These are phyloP conservation scores for Stropharia rugosoannulata DNA, from an alignment of 768 basidiomycete genomes.

Conservation along the genomic window DNA sequence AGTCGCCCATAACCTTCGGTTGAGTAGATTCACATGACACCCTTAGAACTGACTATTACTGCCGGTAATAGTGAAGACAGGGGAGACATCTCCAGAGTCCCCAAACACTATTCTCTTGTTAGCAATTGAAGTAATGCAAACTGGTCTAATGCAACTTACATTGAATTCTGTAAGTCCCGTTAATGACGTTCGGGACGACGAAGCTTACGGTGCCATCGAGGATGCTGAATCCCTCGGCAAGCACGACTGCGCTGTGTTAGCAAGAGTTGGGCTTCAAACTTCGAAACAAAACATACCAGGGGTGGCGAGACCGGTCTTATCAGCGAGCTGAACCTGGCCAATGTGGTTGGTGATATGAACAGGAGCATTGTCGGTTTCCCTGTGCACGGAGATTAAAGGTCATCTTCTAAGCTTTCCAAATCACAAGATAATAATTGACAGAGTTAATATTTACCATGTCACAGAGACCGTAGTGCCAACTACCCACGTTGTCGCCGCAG, in stretches of 20 bases:
- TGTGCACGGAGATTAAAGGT: not conserved
- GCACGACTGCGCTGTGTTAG: not conserved
- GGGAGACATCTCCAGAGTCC: not conserved
- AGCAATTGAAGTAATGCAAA: not conserved
- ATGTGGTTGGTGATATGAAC: not conserved
- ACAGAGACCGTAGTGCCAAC: not conserved
- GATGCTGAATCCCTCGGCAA: not conserved
- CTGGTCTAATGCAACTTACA: not conserved
- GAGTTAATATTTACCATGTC: not conserved
- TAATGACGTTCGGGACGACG: not conserved
- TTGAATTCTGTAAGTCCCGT: not conserved
- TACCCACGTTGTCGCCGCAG: not conserved
- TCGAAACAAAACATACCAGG: not conserved
- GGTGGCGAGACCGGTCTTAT: not conserved
- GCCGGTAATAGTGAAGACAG: not conserved
- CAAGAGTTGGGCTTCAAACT: not conserved
- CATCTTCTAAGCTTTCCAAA: not conserved
- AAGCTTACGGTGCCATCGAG: not conserved
- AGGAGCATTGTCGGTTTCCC: constrained; percentile 1
- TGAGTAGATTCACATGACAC: not conserved
- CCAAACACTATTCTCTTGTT: not conserved
- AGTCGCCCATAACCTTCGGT: too few relatives aligned
- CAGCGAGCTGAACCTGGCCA: constrained; percentile 1
- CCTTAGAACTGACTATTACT: not conserved
- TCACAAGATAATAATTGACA: not conserved